Evolutionary conservation across 176 grass and related monocot species (phyloP).

Genomic region (Avena insularis): DNA sequence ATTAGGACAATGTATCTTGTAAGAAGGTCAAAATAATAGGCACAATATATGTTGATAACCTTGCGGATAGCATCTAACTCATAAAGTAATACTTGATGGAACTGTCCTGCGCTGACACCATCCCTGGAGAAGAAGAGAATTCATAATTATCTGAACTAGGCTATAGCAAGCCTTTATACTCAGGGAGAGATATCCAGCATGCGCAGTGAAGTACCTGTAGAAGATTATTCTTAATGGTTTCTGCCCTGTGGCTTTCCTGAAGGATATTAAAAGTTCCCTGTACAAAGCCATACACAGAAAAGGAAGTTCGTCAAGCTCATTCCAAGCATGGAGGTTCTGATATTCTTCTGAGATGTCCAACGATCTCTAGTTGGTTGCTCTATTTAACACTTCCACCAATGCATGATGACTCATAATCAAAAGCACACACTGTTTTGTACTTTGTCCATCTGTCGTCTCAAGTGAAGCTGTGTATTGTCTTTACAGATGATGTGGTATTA

Average conservation of each 20-base stretch:
- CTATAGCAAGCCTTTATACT: neutral
- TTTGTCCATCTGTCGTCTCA: neutral
- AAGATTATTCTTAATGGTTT: constrained; percentile 81
- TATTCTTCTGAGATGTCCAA: neutral
- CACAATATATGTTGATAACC: constrained; percentile 28
- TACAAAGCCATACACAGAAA: neutral
- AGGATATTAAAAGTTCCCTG: constrained; percentile 80
- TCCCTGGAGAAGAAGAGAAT: constrained; percentile 46
- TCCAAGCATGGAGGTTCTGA: neutral
- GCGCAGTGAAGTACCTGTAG: constrained; percentile 54
- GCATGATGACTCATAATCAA: constrained; percentile 13
- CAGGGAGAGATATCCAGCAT: neutral
- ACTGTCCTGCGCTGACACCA: constrained; percentile 78
- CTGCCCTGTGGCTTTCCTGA: constrained; percentile 73
- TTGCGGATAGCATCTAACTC: constrained; percentile 81
- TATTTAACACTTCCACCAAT: neutral
- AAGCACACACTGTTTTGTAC: neutral
- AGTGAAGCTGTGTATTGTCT: neutral
- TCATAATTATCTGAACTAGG: neutral
- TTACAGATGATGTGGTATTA: neutral
- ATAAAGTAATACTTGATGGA: constrained; percentile 77
- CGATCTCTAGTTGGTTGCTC: neutral
- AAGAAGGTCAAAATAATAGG: neutral
- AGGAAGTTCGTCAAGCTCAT: neutral
- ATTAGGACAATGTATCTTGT: neutral